These are phyloP conservation scores for Lentinula guzmanii DNA, from an alignment of 768 basidiomycete species.

Conservation along the genomic window DNA sequence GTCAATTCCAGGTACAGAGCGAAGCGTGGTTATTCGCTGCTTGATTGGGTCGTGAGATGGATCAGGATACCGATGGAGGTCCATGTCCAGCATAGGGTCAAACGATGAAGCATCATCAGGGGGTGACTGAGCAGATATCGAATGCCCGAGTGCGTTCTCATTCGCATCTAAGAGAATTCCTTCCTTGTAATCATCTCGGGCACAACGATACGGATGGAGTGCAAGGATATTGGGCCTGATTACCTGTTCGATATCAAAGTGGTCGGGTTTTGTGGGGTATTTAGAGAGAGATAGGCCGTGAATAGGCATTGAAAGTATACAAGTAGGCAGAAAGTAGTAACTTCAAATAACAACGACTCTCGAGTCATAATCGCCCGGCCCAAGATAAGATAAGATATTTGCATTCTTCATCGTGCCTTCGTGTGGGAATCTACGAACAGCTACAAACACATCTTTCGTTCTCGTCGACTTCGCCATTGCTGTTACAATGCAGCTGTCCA, in stretches of 20 bases:
- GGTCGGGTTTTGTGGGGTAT: conserved; percentile 51
- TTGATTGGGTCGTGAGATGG: conserved; percentile 84
- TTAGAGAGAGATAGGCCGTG: conserved; percentile 47
- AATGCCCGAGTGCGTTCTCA: conserved; percentile 91
- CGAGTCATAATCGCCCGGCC: too few species aligned
- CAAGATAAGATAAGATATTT: too few species aligned
- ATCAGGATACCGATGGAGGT: conserved; percentile 90
- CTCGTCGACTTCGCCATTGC: too few species aligned
- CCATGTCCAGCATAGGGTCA: conserved; percentile 33
- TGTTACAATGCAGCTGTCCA: too few species aligned
- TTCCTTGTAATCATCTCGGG: conserved; percentile 88
- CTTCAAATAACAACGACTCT: too few species aligned
- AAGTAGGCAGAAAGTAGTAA: too few species aligned
- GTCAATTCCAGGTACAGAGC: conserved; percentile 55
- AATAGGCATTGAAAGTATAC: conserved; percentile 44
- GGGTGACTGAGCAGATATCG: conserved; percentile 43
- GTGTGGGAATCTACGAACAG: too few species aligned
- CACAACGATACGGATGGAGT: conserved; percentile 90
- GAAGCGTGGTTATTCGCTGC: conserved; percentile 61
- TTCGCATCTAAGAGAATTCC: conserved; percentile 96
- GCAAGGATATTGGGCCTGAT: conserved; percentile 94
- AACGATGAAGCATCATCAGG: conserved; percentile 23
- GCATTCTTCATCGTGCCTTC: too few species aligned
- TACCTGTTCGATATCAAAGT: conserved; percentile 79
- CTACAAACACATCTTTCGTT: too few species aligned